phyloP scores from a whole-genome alignment of 2,329 filamentous ascomycete genomes.

The Hymenotorrendiella dingleyae region DNA sequence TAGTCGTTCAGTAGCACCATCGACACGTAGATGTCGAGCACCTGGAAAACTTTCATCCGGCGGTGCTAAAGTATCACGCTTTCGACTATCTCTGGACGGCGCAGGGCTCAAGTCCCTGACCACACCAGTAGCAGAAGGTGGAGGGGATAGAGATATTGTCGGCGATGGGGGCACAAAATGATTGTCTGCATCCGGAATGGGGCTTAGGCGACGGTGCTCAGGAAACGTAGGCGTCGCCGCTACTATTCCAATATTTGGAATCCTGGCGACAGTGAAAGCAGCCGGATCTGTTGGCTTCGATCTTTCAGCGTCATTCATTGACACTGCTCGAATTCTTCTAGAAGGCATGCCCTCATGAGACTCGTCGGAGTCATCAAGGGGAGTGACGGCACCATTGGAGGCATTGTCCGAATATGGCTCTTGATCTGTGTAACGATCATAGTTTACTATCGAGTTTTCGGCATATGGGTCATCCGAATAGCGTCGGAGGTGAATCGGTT shows the following conservation, averaged over 20 bases:
- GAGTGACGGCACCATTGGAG: conserved; percentile 37
- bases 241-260: conserved; percentile 29
- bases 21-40: conserved; percentile 22
- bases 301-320: conserved; percentile 25
- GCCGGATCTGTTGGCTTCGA: conserved; percentile 16
- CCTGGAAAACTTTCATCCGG: conserved; percentile 35
- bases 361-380: conserved; percentile 23
- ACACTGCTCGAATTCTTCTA: conserved; percentile 25
- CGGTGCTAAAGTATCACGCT: conserved; percentile 37
- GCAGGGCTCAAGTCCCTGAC: conserved; percentile 31
- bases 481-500: conserved; percentile 61
- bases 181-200: conserved; percentile 17
- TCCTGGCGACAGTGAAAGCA: conserved; percentile 22
- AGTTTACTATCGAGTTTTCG: conserved; percentile 11
- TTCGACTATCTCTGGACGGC: conserved; percentile 21
- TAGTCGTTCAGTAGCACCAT: conserved; percentile 33
- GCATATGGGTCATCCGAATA: conserved; percentile 54
- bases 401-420: conserved; percentile 27
- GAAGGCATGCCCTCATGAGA: conserved; percentile 12
- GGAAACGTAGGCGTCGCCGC: conserved; percentile 37
- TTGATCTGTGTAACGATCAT: conserved; percentile 39
- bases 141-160: conserved; percentile 26
- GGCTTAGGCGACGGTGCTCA: conserved; percentile 24
- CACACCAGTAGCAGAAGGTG: conserved; percentile 19
- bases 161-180: conserved; percentile 33